A percentile compares a stretch with the other conserved stretches of the same genome.
Evolutionary conservation across 805 yeast species (phyloP).

Genomic region (Saturnispora bothae): DNA sequence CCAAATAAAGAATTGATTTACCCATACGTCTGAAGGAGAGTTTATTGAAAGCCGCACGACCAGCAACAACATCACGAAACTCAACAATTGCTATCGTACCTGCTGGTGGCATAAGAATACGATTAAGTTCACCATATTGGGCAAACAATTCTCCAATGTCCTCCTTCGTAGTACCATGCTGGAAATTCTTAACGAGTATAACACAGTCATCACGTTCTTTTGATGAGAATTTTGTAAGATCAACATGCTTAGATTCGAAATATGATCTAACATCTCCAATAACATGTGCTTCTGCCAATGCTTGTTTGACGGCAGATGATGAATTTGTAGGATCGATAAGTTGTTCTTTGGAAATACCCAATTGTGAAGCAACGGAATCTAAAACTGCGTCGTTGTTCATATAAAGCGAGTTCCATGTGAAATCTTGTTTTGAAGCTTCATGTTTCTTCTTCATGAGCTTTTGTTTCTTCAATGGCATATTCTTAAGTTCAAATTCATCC

Average conservation of each 20-base stretch:
- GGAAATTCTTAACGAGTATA: conserved; percentile 81
- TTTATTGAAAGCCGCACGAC: conserved; percentile 81
- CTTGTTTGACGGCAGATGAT: conserved; percentile 88
- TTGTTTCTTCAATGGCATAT: conserved; percentile 88
- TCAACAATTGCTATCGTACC: conserved; percentile 94
- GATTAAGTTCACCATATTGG: conserved; percentile 66
- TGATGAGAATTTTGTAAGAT: conserved; percentile 58
- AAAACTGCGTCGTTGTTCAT: conserved; percentile 88
- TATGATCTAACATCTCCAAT: conserved; percentile 82
- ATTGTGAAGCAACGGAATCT: conserved; percentile 73
- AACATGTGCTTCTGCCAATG: conserved; percentile 93
- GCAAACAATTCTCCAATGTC: conserved; percentile 78
- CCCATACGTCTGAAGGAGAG: conserved; percentile 82
- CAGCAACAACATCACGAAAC: conserved; percentile 71
- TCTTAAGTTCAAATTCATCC: conserved; percentile 85
- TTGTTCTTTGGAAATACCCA: conserved; percentile 77
- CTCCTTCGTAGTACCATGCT: conserved; percentile 70
- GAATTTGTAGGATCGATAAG: conserved; percentile 81
- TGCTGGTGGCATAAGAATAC: conserved; percentile 88
- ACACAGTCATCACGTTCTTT: conserved; percentile 70
- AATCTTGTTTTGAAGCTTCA: conserved; percentile 76
- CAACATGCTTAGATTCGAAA: conserved; percentile 80
- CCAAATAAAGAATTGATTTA: conserved; percentile 77
- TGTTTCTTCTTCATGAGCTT: conserved; percentile 72
- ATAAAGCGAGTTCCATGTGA: conserved; percentile 90